These are phyloP conservation scores for Yamadazyma diospyri DNA, from an alignment of 1,139 yeast species.

Conservation along the genomic window DNA sequence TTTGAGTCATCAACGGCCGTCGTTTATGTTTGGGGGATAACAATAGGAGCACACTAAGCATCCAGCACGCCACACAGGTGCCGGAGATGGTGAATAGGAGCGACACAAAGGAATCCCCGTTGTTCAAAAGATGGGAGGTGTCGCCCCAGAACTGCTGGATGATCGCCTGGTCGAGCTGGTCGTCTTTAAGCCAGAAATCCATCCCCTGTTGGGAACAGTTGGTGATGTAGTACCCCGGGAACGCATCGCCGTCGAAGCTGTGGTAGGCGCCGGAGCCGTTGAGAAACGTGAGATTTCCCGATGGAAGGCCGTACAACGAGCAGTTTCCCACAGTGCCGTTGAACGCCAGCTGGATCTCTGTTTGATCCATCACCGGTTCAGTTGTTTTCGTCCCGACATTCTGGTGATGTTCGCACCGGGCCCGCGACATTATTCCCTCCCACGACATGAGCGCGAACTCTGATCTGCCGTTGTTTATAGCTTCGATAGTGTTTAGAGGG, in stretches of 20 bases:
- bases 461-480: too few relatives aligned
- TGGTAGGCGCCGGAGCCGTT: conserved; percentile 5
- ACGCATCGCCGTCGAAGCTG: conserved; percentile 3
- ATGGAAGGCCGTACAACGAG: conserved; percentile 35
- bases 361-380: too few relatives aligned
- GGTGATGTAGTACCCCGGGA: conserved; percentile 43
- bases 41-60: conserved; percentile 45
- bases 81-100: conserved; percentile 40
- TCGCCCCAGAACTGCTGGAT: conserved; percentile 3
- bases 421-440: too few relatives aligned
- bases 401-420: too few relatives aligned
- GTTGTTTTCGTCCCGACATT: too few relatives aligned
- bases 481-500: too few relatives aligned
- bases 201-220: conserved; percentile 29
- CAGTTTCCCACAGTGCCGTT: conserved; percentile 28
- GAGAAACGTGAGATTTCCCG: conserved; percentile 24
- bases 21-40: conserved; percentile 44
- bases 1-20: conserved; percentile 44
- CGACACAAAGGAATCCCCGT: conserved; percentile 46
- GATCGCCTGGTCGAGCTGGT: not conserved
- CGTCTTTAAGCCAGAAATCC: conserved; percentile 4
- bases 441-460: too few relatives aligned
- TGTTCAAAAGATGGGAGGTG: conserved; percentile 17
- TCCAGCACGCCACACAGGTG: conserved; percentile 49
- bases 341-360: conserved; percentile 2